phyloP scores from a whole-genome alignment of 768 basidiomycete genomes.

The Pisolithus sp. region DNA sequence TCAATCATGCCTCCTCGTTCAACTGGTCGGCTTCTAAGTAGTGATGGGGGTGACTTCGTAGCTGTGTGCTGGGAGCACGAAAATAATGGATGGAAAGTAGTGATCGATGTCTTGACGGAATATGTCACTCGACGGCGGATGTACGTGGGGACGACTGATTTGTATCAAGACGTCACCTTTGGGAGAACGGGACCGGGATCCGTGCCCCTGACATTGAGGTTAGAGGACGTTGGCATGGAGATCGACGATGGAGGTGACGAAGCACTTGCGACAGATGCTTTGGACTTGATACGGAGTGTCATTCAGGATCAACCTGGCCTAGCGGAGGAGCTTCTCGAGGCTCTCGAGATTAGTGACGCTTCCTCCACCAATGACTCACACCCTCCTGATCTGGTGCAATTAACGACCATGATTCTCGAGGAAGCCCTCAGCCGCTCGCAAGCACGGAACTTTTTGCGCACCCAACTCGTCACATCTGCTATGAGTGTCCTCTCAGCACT shows the following conservation, averaged over 20 bases:
- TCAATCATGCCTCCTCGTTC: slow-evolving; percentile 62
- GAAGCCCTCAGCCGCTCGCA: slow-evolving; percentile 58
- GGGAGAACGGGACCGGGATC: slow-evolving; percentile 35
- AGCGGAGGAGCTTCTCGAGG: slow-evolving; percentile 58
- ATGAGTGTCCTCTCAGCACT: slow-evolving; percentile 78
- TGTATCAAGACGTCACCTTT: slow-evolving; percentile 50
- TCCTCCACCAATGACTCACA: slow-evolving; percentile 42
- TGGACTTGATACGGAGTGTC: slow-evolving; percentile 75
- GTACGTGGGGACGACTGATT: slow-evolving; percentile 32
- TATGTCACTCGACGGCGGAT: slow-evolving; percentile 58
- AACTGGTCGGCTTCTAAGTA: slow-evolving; percentile 63
- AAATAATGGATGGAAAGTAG: slow-evolving; percentile 81
- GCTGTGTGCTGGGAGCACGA: slow-evolving; percentile 77
- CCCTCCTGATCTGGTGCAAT: slow-evolving; percentile 68
- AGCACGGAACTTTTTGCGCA: slow-evolving; percentile 39
- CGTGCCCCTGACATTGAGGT: slow-evolving; percentile 38
- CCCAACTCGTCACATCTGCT: slow-evolving; percentile 69
- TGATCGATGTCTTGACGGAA: slow-evolving; percentile 75
- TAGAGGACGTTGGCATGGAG: slow-evolving; percentile 73
- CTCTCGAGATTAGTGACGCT: slow-evolving; percentile 41
- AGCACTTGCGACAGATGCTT: slow-evolving; percentile 57
- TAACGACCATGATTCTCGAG: slow-evolving; percentile 76
- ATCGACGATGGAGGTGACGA: slow-evolving; percentile 57
- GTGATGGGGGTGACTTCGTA: slow-evolving; percentile 56
- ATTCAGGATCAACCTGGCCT: slow-evolving; percentile 65